These are phyloP conservation scores for Fusarium sterilihyphosum DNA, from an alignment of 2,329 filamentous ascomycete species.

Conservation along the genomic window DNA sequence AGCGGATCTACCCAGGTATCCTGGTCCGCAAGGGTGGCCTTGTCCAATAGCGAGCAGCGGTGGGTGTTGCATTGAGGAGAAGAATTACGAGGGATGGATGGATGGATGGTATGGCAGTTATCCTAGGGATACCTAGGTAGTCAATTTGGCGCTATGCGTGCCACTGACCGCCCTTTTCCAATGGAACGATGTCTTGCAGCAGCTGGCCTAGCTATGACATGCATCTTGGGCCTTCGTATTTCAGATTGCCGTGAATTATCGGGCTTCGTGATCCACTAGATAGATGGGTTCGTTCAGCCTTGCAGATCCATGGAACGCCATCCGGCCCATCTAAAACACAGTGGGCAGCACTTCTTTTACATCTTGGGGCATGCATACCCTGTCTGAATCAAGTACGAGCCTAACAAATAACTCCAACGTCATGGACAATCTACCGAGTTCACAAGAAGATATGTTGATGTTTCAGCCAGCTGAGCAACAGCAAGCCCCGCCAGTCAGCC, in stretches of 20 bases:
- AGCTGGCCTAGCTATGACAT: background rate
- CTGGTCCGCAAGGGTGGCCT: conserved; percentile 20
- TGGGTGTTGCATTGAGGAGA: conserved; percentile 11
- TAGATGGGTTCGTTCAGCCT: background rate
- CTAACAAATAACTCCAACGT: background rate
- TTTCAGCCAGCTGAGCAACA: background rate
- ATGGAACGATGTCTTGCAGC: background rate
- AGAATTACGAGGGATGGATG: conserved; percentile 8
- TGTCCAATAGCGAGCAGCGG: conserved; percentile 22
- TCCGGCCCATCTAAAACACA: background rate
- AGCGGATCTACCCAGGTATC: conserved; percentile 42
- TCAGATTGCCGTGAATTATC: background rate
- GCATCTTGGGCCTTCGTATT: background rate
- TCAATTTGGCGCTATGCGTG: background rate
- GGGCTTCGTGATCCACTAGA: background rate
- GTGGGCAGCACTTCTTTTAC: background rate
- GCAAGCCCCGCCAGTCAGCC: background rate
- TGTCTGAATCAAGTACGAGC: background rate
- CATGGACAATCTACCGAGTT: background rate
- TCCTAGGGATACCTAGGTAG: background rate
- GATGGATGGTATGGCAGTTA: no score
- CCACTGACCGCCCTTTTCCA: conserved; percentile 6
- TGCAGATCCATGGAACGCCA: conserved; percentile 2
- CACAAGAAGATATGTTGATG: conserved; percentile 2
- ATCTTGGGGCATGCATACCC: background rate